Base-by-base conservation (phyloP, 192 early-diverging fungal genomes). In the Podila verticillata region DNA sequence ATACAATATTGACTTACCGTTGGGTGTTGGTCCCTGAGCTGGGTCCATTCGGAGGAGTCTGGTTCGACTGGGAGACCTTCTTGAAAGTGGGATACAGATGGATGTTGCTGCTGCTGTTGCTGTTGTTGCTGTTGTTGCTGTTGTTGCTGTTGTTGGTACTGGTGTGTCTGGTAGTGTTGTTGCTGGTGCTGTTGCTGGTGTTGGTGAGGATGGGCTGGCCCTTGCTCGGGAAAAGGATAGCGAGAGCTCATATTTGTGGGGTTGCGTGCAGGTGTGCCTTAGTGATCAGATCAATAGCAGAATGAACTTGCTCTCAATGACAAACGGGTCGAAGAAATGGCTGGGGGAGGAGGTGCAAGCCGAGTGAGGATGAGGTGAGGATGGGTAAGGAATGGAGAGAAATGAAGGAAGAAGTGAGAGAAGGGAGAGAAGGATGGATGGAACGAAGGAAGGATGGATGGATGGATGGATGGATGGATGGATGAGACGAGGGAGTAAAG, bases 31-130 rank as follows among this genome's bases (percentile, higher is more conserved):
- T 74, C 63, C 47, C 72, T 51, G 31, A 51, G 31, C 1, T 65
- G 73, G 13, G 29, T 63, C 73, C 73, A 75, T 60, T 75, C 73
- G 24, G 65, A 19, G 59, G 67, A 61, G n/a, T 75, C 61, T 12
- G 48, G 28, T 57, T 63, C 29, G 31, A 36, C 39, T 15, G 66
- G 66, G 56, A 44, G 48, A 29, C 73, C 73, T 28, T 75, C 73
- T 30, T 75, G 73, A 47, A 75, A 75, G 17, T 75, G 73, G 3
- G 36, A 48, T 2, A 17, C 12, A 65, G 57, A 32, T 24, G 22
- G 29, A 44, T 64, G 48, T 10, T 56, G 51, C 15, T 49, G 32
- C 22, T 36, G 35, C 26, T 68, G 17, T 15, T 44, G 39, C 3
- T 35, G 57, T 26, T 32, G 48, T 47, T 71, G 61, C 44, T 61